phyloP scores from a whole-genome alignment of 2,329 filamentous ascomycete species.

The Aspergillus sp. region DNA sequence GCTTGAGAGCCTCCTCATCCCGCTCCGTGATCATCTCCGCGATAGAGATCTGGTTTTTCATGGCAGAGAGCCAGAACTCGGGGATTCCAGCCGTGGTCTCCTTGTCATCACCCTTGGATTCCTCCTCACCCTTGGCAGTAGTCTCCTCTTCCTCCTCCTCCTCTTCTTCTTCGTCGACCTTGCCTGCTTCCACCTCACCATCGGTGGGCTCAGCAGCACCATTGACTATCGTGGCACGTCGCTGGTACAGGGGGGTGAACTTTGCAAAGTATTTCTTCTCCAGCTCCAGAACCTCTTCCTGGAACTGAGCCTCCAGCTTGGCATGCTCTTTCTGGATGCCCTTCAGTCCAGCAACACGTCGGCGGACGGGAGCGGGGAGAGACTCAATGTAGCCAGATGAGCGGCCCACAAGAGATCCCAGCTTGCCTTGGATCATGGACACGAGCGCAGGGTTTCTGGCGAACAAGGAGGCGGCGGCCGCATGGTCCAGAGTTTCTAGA shows the following conservation, averaged over 20 bases:
- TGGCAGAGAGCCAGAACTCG: conserved; percentile 98
- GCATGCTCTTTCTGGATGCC: conserved; percentile 98
- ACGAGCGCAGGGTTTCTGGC: conserved; percentile 93
- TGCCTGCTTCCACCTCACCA: conserved; percentile 80
- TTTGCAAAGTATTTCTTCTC: conserved; percentile 99
- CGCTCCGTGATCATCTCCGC: conserved; percentile 98
- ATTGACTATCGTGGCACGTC: conserved; percentile 90
- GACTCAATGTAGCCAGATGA: conserved; percentile 99
- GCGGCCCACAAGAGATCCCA: conserved; percentile 86
- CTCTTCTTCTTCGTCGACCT: conserved; percentile 73
- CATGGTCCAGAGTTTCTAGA: conserved; percentile 86
- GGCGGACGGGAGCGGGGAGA: conserved; percentile 82
- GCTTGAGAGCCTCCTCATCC: conserved; percentile 89
- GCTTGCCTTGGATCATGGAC: conserved; percentile 96
- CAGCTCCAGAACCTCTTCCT: conserved; percentile 94
- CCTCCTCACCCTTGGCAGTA: conserved; percentile 59
- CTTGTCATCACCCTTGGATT: conserved; percentile 45
- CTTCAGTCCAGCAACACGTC: conserved; percentile 91
- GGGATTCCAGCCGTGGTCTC: conserved; percentile 74
- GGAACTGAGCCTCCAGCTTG: conserved; percentile 96
- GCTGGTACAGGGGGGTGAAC: conserved; percentile 95
- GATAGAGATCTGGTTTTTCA: conserved; percentile 98
- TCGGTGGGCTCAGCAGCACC: conserved; percentile 81
- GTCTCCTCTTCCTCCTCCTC: conserved; percentile 70
- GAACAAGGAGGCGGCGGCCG: conserved; percentile 84